These are phyloP conservation scores for Gentiana straminea DNA, from an alignment of 257 asterid species.

Conservation along the genomic window DNA sequence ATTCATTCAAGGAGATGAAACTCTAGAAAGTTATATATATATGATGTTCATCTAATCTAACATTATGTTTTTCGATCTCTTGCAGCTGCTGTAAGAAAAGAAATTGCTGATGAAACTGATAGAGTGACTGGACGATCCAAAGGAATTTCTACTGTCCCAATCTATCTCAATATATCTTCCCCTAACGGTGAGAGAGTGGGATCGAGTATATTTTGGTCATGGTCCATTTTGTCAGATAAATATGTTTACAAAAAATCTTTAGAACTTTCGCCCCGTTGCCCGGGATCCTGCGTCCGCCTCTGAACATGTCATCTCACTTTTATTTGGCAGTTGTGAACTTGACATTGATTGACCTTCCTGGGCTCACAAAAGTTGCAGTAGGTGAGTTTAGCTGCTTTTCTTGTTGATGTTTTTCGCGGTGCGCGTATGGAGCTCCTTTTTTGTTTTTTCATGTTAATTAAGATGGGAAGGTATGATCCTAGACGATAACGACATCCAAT, in stretches of 20 bases:
- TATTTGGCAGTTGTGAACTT: slow-evolving; percentile 79
- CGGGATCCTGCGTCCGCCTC: slow-evolving; percentile 4
- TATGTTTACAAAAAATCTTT: too few relatives aligned
- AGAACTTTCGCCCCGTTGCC: too few relatives aligned
- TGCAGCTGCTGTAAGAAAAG: slow-evolving; percentile 91
- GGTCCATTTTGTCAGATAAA: too few relatives aligned
- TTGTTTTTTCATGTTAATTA: neutral
- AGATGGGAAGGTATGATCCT: too few relatives aligned
- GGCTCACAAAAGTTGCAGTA: slow-evolving; percentile 95
- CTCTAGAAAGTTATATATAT: neutral
- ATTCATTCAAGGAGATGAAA: neutral
- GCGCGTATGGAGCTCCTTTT: slow-evolving; percentile 1
- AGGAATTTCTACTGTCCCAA: slow-evolving; percentile 84
- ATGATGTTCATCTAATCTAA: too few relatives aligned
- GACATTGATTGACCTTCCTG: slow-evolving; percentile 96
- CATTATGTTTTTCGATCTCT: slow-evolving; percentile 9
- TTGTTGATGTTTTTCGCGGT: slow-evolving; percentile 4
- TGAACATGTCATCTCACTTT: slow-evolving; percentile 12
- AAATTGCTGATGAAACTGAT: slow-evolving; percentile 92
- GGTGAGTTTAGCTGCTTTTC: slow-evolving; percentile 43
- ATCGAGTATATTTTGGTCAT: too few relatives aligned
- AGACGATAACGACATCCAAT: too few relatives aligned
- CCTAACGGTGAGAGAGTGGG: slow-evolving; percentile 48
- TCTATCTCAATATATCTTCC: slow-evolving; percentile 88
- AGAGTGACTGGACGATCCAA: slow-evolving; percentile 86